Conservation (phyloP, 805 yeast species). For the Candida vartiovaarae region DNA sequence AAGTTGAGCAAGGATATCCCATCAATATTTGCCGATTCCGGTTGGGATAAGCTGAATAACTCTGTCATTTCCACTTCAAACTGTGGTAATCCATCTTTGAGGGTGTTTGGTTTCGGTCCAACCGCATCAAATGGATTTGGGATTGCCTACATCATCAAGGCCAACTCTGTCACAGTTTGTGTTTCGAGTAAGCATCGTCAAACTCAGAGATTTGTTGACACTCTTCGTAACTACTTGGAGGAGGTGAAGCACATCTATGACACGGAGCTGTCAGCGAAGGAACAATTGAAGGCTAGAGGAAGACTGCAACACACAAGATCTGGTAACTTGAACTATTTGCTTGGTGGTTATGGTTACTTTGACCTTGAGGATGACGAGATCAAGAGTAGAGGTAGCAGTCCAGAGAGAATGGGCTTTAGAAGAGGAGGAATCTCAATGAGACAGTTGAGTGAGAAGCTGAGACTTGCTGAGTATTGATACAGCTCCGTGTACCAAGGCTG, state of each 20-base stretch:
- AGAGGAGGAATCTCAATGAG: slow-evolving; percentile 20
- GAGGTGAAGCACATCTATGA: slow-evolving; percentile 49
- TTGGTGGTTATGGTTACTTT: slow-evolving; percentile 87
- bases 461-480: slow-evolving; percentile 23
- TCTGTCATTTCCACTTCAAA: slow-evolving; percentile 78
- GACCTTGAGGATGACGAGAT: slow-evolving; percentile 60
- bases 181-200: slow-evolving; percentile 86
- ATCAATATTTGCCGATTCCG: slow-evolving; percentile 70
- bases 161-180: slow-evolving; percentile 70
- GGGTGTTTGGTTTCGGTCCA: slow-evolving; percentile 88
- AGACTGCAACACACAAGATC: slow-evolving; percentile 24
- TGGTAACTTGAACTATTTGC: slow-evolving; percentile 32
- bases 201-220: slow-evolving; percentile 68
- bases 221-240: slow-evolving; percentile 52
- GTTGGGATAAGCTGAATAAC: slow-evolving; percentile 82
- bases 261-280: slow-evolving; percentile 18
- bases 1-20: slow-evolving; percentile 43
- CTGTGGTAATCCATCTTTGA: slow-evolving; percentile 87
- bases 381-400: slow-evolving; percentile 35
- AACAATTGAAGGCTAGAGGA: slow-evolving; percentile 20
- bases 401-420: slow-evolving; percentile 20
- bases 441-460: slow-evolving; percentile 23
- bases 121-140: slow-evolving; percentile 88
- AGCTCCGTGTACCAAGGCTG: no score
- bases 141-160: slow-evolving; percentile 83